These are phyloP conservation scores for Fusarium sp. DNA, from an alignment of 2,329 filamentous ascomycete genomes.

Conservation along the genomic window DNA sequence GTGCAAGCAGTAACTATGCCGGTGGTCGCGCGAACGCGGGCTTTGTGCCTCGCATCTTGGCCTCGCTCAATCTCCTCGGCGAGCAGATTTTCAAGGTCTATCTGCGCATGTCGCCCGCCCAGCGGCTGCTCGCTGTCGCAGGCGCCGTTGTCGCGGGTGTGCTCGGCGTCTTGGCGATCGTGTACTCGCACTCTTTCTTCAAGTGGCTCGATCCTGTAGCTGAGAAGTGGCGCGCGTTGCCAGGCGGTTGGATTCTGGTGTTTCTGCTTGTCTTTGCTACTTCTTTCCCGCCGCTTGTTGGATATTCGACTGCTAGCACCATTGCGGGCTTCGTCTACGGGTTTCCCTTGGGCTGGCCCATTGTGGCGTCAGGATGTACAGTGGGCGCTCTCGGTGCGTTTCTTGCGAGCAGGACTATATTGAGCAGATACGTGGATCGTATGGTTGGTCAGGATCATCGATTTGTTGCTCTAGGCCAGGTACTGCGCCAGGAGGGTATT, in stretches of 20 bases:
- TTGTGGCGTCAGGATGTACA: conserved; percentile 82
- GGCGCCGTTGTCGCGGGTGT: conserved; percentile 63
- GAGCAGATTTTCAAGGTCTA: conserved; percentile 61
- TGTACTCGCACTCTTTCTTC: conserved; percentile 86
- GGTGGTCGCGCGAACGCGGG: conserved; percentile 33
- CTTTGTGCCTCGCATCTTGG: conserved; percentile 49
- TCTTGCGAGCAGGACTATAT: conserved; percentile 79
- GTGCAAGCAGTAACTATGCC: conserved; percentile 27
- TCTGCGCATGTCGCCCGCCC: conserved; percentile 66
- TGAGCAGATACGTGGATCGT: conserved; percentile 81
- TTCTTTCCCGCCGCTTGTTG: conserved; percentile 87
- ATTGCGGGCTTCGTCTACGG: conserved; percentile 67
- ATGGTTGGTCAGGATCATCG: conserved; percentile 85
- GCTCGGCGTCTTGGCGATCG: conserved; percentile 73
- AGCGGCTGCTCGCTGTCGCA: conserved; percentile 68
- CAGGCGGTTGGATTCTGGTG: conserved; percentile 78
- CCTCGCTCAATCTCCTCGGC: conserved; percentile 56
- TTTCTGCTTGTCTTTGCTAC: conserved; percentile 80
- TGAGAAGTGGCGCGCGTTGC: conserved; percentile 78
- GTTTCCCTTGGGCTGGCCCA: conserved; percentile 77
- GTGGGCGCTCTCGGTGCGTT: conserved; percentile 83
- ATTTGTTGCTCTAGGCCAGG: conserved; percentile 88
- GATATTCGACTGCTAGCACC: conserved; percentile 79
- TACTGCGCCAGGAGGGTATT: conserved; percentile 89
- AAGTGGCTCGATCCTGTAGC: conserved; percentile 77